phyloP scores from a whole-genome alignment of 768 basidiomycete species.

The Lactifluus subvellereus region DNA sequence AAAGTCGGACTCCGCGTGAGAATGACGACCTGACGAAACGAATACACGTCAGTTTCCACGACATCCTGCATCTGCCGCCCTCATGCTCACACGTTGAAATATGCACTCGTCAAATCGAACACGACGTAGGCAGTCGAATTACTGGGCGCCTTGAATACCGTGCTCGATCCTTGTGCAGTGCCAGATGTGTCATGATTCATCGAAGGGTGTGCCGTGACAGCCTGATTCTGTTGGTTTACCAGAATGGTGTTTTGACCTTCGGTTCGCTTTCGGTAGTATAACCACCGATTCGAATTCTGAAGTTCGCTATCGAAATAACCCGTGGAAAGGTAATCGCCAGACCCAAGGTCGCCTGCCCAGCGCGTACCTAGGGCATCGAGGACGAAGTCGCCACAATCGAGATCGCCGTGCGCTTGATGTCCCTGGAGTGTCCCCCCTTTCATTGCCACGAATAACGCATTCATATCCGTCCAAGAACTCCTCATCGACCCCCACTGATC shows the following conservation, averaged over 20 bases:
- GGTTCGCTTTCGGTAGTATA: constrained; percentile 93
- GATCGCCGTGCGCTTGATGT: constrained; percentile 93
- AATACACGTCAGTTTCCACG: constrained; percentile 21
- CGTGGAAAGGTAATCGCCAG: constrained; percentile 70
- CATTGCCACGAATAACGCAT: constrained; percentile 79
- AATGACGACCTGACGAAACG: constrained; percentile 49
- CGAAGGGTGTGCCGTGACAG: constrained; percentile 60
- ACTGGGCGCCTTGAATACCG: constrained; percentile 55
- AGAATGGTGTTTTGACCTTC: constrained; percentile 96
- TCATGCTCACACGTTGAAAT: constrained; percentile 57
- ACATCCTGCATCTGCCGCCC: background rate
- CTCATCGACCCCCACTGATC: constrained; percentile 92
- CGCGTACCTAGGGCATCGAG: constrained; percentile 89
- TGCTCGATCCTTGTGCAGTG: constrained; percentile 74
- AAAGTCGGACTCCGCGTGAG: constrained; percentile 75
- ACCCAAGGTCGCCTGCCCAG: constrained; percentile 94
- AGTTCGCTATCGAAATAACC: constrained; percentile 74
- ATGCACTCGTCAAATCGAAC: constrained; percentile 73
- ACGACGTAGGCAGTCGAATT: constrained; percentile 77
- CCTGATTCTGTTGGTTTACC: constrained; percentile 72
- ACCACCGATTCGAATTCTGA: constrained; percentile 71
- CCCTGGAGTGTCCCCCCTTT: constrained; percentile 77
- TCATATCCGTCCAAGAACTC: constrained; percentile 84
- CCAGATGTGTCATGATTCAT: constrained; percentile 48
- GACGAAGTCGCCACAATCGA: constrained; percentile 94